Evolutionary conservation across 2,329 filamentous ascomycete genomes (phyloP).

Genomic region (Clonostachys chloroleuca): DNA sequence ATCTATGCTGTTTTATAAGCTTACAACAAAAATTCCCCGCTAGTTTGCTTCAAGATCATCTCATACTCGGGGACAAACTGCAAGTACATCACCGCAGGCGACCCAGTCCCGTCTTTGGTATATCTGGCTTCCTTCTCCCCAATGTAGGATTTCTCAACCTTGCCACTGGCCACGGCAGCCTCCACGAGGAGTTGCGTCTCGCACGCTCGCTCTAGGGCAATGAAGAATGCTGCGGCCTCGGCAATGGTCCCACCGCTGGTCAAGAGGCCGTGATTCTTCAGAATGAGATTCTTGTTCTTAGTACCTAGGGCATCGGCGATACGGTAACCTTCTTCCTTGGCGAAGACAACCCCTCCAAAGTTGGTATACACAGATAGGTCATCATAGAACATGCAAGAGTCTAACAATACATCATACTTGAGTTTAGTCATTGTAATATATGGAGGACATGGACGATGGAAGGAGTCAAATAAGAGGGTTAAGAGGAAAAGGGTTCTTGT

Average conservation of each 20-base stretch:
- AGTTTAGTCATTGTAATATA: too few species aligned
- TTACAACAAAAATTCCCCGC: conserved; percentile 18
- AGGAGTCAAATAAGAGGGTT: neutral
- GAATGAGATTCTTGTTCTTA: conserved; percentile 54
- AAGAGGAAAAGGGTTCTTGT: neutral
- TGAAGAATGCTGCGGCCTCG: conserved; percentile 68
- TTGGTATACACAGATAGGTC: conserved; percentile 61
- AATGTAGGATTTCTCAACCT: conserved; percentile 25
- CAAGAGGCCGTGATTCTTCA: conserved; percentile 67
- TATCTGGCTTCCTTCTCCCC: conserved; percentile 34
- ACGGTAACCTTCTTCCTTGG: conserved; percentile 57
- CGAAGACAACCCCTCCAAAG: conserved; percentile 44
- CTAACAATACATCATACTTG: too few species aligned
- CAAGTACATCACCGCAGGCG: conserved; percentile 23
- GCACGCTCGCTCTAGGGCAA: conserved; percentile 62
- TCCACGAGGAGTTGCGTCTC: conserved; percentile 26
- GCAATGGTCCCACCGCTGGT: conserved; percentile 68
- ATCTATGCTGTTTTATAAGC: neutral
- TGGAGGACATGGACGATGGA: too few species aligned
- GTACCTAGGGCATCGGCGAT: conserved; percentile 59
- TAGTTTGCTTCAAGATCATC: conserved; percentile 17
- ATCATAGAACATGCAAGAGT: conserved; percentile 53
- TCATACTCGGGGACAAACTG: conserved; percentile 25
- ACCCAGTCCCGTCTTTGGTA: conserved; percentile 16
- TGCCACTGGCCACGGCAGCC: conserved; percentile 10